These are phyloP conservation scores for Nasturtium officinale DNA, from an alignment of 345 rosid species.

Conservation along the genomic window DNA sequence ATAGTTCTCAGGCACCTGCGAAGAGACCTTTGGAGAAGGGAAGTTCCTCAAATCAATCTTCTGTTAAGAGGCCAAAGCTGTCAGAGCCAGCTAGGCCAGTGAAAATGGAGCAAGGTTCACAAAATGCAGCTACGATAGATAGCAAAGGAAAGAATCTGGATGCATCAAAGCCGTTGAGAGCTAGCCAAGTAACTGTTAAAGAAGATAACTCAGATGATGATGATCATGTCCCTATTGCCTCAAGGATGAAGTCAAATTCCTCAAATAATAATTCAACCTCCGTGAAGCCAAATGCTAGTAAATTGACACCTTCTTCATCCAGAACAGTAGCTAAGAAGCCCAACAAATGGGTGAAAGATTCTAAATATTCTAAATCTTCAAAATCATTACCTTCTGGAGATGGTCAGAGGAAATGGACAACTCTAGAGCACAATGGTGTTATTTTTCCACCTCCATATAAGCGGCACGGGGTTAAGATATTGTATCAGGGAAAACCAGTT, in stretches of 20 bases:
- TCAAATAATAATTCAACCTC: slow-evolving; percentile 52
- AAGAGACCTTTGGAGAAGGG: slow-evolving; percentile 83
- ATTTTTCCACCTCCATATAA: slow-evolving; percentile 92
- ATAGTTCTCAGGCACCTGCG: slow-evolving; percentile 36
- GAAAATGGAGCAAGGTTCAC: slow-evolving; percentile 41
- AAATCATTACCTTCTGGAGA: slow-evolving; percentile 79
- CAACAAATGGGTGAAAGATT: slow-evolving; percentile 58
- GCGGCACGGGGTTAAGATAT: slow-evolving; percentile 86
- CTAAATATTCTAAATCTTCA: slow-evolving; percentile 72
- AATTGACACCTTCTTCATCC: slow-evolving; percentile 51
- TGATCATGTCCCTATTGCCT: slow-evolving; percentile 77
- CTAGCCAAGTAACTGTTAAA: slow-evolving; percentile 36
- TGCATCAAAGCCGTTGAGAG: slow-evolving; percentile 30
- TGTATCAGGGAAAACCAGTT: slow-evolving; percentile 74
- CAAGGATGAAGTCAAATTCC: slow-evolving; percentile 58
- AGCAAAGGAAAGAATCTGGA: slow-evolving; percentile 37
- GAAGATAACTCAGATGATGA: slow-evolving; percentile 61
- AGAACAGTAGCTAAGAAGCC: slow-evolving; percentile 47
- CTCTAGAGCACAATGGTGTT: slow-evolving; percentile 93
- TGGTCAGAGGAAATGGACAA: slow-evolving; percentile 98
- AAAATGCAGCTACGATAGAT: slow-evolving; percentile 39
- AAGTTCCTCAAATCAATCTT: slow-evolving; percentile 53
- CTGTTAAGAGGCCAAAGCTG: slow-evolving; percentile 71
- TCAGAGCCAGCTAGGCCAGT: slow-evolving; percentile 41
- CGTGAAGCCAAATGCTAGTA: slow-evolving; percentile 52